Base-by-base conservation (phyloP, 2,329 filamentous ascomycete species). In the Pezicula rhizophila region DNA sequence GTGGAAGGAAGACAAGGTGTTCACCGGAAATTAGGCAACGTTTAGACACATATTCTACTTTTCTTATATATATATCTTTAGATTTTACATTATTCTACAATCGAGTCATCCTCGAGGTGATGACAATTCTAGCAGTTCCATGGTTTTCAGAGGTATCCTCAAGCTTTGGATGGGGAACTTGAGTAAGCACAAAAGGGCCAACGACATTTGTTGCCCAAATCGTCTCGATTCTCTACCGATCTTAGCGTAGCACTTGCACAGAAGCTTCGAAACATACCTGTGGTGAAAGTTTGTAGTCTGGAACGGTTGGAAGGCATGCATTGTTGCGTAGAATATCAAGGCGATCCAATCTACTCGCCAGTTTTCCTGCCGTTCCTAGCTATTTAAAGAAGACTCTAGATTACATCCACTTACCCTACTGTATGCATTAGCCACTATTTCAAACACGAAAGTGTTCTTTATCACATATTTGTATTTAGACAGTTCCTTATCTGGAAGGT, bases 281-380 rank as follows among this genome's bases (percentile, higher is more conserved):
- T 17, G 35, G 54, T 7, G 60, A 65, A 26, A 58, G 51, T 18
- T 52, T 52, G 47, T 57, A 61, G 23, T 63, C 41, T 17, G 52
- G 42, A 17, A 51, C 47, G 4, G 60, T 50, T 3, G 59, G 54
- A 8, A 61, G 45, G 63, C 63, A 62, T 15, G 64, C 64, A 54
- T 65, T 63, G 50, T 61, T 64, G 40, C 66, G 51, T 40, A 68
- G 52, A 15, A 66, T 60, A 49, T 67, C 61, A 20, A 66, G 48
- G 10, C 58, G 55, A 20, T 60, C 50, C 10, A 60, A 58, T 31
- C 52, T 45, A 25, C 45, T 43, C 43, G 52, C 54, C 12, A 66
- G 54, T 14, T 53, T 14, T 15, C 57, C 44, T 8, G 58, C 60
- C 7, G 57, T 58, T 3, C 3, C 3, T 18, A 23, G 23, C 6